Conservation (phyloP, 805 yeast genomes). For the Isabelozyma heimii region DNA sequence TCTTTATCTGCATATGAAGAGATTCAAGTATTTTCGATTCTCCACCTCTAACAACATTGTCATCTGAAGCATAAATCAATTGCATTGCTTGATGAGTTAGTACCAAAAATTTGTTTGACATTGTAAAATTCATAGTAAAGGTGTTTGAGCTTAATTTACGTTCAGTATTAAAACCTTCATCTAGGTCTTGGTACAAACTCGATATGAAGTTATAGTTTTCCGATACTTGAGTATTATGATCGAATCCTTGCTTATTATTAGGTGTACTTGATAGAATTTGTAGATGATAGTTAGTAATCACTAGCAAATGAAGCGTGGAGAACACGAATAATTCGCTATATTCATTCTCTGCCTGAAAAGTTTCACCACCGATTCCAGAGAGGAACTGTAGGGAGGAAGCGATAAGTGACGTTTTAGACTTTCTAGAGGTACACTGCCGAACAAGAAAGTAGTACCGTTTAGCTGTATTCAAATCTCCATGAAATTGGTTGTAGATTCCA, state of each 20-base stretch:
- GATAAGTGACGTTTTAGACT: constrained; percentile 1
- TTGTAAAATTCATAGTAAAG: constrained; percentile 14
- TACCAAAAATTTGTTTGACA: constrained; percentile 9
- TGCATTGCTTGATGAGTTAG: constrained; percentile 14
- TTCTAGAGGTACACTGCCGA: constrained; percentile 13
- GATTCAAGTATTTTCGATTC: constrained; percentile 48
- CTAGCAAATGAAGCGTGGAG: constrained; percentile 26
- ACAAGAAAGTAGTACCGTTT: constrained; percentile 38
- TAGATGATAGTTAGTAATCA: constrained; percentile 22
- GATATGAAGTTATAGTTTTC: constrained; percentile 9
- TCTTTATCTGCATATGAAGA: constrained; percentile 3
- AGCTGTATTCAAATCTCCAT: constrained; percentile 34
- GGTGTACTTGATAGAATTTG: background rate
- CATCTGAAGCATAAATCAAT: constrained; percentile 2
- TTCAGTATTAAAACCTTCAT: constrained; percentile 9
- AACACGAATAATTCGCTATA: constrained; percentile 26
- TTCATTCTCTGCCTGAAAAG: constrained; percentile 11
- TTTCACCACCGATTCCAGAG: constrained; percentile 24
- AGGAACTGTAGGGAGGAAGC: constrained; percentile 11
- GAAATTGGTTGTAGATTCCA: constrained; percentile 37
- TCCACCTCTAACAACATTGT: constrained; percentile 47
- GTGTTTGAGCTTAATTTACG: constrained; percentile 11
- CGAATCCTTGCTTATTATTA: background rate
- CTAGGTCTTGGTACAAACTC: constrained; percentile 11
- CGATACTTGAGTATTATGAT: constrained; percentile 1